Evolutionary conservation across 2,329 filamentous ascomycete species (phyloP).

Genomic region (Zymoseptoria crescenta): DNA sequence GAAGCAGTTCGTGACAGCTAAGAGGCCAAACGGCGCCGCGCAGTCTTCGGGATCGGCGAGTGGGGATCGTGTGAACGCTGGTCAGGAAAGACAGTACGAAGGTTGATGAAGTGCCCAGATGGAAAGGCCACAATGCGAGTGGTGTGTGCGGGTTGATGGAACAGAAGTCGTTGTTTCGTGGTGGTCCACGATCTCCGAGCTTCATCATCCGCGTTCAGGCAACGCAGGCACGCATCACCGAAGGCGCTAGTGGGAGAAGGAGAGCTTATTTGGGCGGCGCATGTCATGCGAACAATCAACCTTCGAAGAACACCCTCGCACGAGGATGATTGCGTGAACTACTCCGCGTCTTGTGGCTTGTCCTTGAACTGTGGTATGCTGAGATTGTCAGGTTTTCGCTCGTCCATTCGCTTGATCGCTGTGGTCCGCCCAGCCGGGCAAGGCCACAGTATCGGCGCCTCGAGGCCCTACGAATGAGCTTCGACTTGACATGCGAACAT

Average conservation of each 20-base stretch:
- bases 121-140: neutral
- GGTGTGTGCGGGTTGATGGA: neutral
- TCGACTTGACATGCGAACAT: no score
- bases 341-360: neutral
- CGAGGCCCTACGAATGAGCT: no score
- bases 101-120: neutral
- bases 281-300: neutral
- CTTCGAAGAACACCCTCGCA: neutral
- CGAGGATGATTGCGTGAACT: neutral
- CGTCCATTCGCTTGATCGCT: neutral
- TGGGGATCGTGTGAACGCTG: neutral
- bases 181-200: neutral
- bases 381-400: neutral
- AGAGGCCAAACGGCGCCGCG: conserved; percentile 6
- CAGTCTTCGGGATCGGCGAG: neutral
- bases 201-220: neutral
- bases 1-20: conserved; percentile 4
- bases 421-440: neutral
- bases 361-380: neutral
- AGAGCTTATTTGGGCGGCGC: neutral
- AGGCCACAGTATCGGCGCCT: no score
- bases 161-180: neutral
- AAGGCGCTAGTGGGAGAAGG: neutral
- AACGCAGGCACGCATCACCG: neutral
- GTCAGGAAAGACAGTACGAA: neutral